Evolutionary conservation across 257 asterid species (phyloP).

Genomic region (Osmanthus fragrans): DNA sequence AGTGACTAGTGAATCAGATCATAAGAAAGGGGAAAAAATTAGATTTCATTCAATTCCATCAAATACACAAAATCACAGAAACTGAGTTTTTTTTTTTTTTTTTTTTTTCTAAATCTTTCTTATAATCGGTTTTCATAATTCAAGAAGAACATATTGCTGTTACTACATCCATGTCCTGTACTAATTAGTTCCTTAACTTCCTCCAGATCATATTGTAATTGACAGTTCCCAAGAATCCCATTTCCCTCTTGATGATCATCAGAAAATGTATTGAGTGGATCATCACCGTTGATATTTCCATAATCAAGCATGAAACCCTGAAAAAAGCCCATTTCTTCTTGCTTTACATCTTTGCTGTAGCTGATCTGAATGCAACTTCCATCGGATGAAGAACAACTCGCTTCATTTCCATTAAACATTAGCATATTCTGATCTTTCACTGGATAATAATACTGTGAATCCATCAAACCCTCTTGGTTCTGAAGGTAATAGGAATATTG

Average conservation of each 20-base stretch:
- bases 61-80: conserved; percentile 48
- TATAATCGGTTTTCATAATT: conserved; percentile 47
- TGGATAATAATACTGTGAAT: conserved; percentile 28
- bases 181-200: conserved; percentile 57
- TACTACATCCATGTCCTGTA: conserved; percentile 6
- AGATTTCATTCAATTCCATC: conserved; percentile 32
- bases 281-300: conserved; percentile 18
- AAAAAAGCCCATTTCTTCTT: conserved; percentile 37
- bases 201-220: conserved; percentile 50
- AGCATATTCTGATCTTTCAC: conserved; percentile 41
- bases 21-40: not conserved
- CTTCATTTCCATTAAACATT: conserved; percentile 46
- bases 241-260: conserved; percentile 14
- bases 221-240: conserved; percentile 23
- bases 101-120: conserved; percentile 30
- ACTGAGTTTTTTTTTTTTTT: conserved; percentile 23
- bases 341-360: conserved; percentile 58
- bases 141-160: conserved; percentile 19
- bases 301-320: conserved; percentile 38
- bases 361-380: conserved; percentile 53
- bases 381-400: conserved; percentile 73
- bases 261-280: conserved; percentile 18
- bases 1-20: conserved; percentile 1
- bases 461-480: conserved; percentile 40
- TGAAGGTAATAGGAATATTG: conserved; percentile 21